These are phyloP conservation scores for Entomortierella lignicola DNA, from an alignment of 192 early-diverging fungal genomes.

Conservation along the genomic window DNA sequence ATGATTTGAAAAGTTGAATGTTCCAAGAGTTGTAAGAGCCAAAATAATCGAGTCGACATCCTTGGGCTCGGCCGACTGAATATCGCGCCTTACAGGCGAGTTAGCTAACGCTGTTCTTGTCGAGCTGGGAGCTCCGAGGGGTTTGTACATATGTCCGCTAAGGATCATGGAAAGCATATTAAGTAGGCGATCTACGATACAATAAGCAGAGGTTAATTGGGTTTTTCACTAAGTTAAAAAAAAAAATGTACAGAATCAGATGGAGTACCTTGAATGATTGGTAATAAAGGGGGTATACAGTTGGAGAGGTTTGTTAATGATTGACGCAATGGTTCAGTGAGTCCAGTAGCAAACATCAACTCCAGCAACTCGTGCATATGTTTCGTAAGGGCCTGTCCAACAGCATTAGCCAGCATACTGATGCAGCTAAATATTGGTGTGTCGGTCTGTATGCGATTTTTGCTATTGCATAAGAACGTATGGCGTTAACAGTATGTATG, in stretches of 20 bases:
- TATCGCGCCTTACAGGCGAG: conserved; percentile 47
- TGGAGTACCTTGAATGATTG: conserved; percentile 82
- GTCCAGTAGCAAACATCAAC: conserved; percentile 90
- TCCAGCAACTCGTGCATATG: conserved; percentile 90
- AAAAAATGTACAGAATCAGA: background rate
- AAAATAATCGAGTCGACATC: conserved; percentile 83
- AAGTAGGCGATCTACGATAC: conserved; percentile 76
- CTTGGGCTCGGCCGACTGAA: conserved; percentile 63
- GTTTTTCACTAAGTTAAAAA: no score
- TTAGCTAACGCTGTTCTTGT: conserved; percentile 9
- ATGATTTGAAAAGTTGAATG: conserved; percentile 86
- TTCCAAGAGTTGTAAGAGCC: conserved; percentile 84
- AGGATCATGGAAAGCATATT: conserved; percentile 91
- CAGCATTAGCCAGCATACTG: conserved; percentile 87
- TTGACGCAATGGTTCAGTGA: conserved; percentile 83
- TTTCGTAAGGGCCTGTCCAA: conserved; percentile 90
- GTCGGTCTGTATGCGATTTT: conserved; percentile 67
- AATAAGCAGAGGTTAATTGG: background rate
- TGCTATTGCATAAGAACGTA: conserved; percentile 20
- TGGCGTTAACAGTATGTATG: no score
- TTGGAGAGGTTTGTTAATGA: conserved; percentile 83
- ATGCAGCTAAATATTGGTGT: conserved; percentile 84
- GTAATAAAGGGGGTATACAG: conserved; percentile 84
- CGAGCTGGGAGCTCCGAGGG: conserved; percentile 72
- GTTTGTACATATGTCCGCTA: conserved; percentile 82